A percentile compares a stretch with the other conserved stretches of the same genome.
These are phyloP conservation scores for Colletotrichum tropicicola DNA, from an alignment of 2,329 filamentous ascomycete genomes.

Conservation along the genomic window DNA sequence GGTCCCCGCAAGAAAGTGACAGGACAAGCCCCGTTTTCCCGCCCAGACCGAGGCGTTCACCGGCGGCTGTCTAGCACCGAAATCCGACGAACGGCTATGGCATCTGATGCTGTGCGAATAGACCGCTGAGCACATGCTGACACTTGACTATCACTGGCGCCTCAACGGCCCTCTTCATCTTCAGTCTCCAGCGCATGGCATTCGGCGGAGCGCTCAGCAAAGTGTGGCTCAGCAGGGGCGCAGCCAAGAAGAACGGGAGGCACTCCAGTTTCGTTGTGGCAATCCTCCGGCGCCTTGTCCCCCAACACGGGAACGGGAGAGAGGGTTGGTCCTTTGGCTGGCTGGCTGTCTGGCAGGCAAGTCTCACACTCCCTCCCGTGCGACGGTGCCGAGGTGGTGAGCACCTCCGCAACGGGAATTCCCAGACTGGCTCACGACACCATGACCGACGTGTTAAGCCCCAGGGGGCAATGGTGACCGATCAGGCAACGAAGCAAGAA, in stretches of 20 bases:
- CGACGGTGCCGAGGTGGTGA: slow-evolving; percentile 18
- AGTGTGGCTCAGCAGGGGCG: slow-evolving; percentile 3
- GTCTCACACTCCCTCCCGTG: slow-evolving; percentile 21
- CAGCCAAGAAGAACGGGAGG: not conserved
- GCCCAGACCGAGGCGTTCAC: slow-evolving; percentile 22
- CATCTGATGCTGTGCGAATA: slow-evolving; percentile 22
- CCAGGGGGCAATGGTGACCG: not conserved
- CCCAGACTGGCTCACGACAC: not conserved
- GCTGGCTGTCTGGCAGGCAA: not conserved
- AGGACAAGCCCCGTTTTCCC: not conserved
- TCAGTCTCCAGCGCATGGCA: not conserved
- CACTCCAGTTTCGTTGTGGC: not conserved
- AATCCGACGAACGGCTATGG: slow-evolving; percentile 11
- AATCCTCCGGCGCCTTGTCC: not conserved
- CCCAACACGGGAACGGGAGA: not conserved
- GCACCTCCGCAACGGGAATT: slow-evolving; percentile 9
- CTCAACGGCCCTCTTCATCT: too few species aligned
- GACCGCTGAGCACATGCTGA: not conserved
- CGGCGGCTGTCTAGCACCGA: slow-evolving; percentile 10
- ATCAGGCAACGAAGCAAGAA: not conserved
- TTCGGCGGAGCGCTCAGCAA: not conserved
- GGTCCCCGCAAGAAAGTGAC: slow-evolving; percentile 11
- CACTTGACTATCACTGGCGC: not conserved
- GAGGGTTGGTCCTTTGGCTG: not conserved
- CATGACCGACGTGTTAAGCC: not conserved